Conservation (phyloP, 1,284 basidiomycete genomes). For the Porodaedalea pini region DNA sequence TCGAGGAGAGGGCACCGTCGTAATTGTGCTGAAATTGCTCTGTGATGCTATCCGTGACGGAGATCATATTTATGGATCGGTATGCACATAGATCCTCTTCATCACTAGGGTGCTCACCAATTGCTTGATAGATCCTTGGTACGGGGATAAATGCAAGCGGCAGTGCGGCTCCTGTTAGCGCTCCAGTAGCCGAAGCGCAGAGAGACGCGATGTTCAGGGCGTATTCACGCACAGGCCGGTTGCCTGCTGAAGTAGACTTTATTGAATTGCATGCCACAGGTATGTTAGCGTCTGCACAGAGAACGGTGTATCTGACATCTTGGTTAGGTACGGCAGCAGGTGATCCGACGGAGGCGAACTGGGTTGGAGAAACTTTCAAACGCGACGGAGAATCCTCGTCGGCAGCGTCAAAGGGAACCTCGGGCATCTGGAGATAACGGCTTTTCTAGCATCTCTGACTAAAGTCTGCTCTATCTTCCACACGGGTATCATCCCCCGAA, state of each 20-base stretch:
- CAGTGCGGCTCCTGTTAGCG: conserved; percentile 33
- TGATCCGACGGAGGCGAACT: conserved; percentile 49
- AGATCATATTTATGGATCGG: conserved; percentile 34
- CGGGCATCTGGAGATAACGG: conserved; percentile 40
- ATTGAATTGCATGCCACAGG: conserved; percentile 50
- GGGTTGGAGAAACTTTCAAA: conserved; percentile 38
- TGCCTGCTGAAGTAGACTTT: conserved; percentile 41
- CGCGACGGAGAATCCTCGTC: conserved; percentile 33
- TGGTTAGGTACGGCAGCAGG: conserved; percentile 41
- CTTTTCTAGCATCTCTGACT: conserved; percentile 40
- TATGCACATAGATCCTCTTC: conserved; percentile 17
- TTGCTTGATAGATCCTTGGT: conserved; percentile 34
- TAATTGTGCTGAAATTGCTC: conserved; percentile 33
- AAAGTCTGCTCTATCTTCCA: conserved; percentile 41
- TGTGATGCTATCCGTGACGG: conserved; percentile 31
- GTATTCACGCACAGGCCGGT: conserved; percentile 28
- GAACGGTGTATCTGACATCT: conserved; percentile 2
- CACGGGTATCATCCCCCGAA: conserved; percentile 37
- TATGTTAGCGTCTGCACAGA: conserved; percentile 16
- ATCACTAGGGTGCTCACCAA: neutral
- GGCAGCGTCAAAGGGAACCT: conserved; percentile 49
- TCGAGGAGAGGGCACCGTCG: conserved; percentile 33
- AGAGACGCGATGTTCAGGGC: conserved; percentile 34
- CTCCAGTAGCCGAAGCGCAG: conserved; percentile 39
- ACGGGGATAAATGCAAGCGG: conserved; percentile 39